These are phyloP conservation scores for Diaporthe citriasiana DNA, from an alignment of 2,329 filamentous ascomycete species.

Conservation along the genomic window DNA sequence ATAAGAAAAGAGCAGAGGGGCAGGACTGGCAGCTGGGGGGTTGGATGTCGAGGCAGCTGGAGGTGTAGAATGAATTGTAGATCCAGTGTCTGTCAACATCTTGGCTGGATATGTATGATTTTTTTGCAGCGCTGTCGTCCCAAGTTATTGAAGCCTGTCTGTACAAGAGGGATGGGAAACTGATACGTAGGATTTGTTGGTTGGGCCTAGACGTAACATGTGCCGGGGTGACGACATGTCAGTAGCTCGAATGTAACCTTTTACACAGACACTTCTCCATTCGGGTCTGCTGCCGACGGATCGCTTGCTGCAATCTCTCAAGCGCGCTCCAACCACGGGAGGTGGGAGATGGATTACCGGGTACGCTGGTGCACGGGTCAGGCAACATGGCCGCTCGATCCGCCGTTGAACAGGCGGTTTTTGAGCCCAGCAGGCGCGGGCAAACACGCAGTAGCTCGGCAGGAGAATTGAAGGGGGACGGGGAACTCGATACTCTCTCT, in stretches of 20 bases:
- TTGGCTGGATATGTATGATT: not conserved
- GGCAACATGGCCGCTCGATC: constrained; percentile 9
- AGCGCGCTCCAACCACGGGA: constrained; percentile 5
- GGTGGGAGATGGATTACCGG: constrained; percentile 3
- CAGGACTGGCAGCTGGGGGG: not conserved
- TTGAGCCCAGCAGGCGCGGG: not conserved
- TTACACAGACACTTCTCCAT: constrained; percentile 15
- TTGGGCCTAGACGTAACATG: constrained; percentile 24
- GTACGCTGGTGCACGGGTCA: not conserved
- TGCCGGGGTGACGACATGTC: constrained; percentile 31
- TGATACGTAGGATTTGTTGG: constrained; percentile 13
- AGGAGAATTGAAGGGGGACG: constrained; percentile 10
- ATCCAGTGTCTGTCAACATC: not conserved
- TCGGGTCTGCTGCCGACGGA: constrained; percentile 19
- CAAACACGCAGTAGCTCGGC: not conserved
- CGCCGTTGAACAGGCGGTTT: constrained; percentile 7
- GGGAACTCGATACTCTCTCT: not conserved
- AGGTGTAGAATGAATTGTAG: not conserved
- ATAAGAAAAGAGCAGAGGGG: not conserved
- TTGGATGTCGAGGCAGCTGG: no score
- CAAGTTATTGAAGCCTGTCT: not conserved
- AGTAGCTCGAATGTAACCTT: constrained; percentile 16
- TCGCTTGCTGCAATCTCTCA: constrained; percentile 29
- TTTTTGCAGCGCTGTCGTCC: not conserved
- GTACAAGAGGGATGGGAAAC: not conserved